Evolutionary conservation across 2,329 filamentous ascomycete species (phyloP).

Genomic region (Penicillium griseofulvum): DNA sequence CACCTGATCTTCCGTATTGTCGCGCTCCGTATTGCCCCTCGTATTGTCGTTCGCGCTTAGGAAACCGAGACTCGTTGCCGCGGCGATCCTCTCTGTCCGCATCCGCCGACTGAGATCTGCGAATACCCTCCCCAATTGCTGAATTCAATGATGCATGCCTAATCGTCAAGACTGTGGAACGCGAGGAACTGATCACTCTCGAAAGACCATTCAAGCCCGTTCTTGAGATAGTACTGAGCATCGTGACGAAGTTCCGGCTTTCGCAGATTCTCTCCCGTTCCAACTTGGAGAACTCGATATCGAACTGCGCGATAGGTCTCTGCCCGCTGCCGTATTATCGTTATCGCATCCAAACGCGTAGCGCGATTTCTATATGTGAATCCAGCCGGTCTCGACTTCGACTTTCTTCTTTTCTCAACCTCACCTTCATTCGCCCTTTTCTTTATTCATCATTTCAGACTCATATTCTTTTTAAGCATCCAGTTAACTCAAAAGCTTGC

Average conservation of each 20-base stretch:
- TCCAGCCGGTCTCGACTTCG: background rate
- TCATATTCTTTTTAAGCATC: background rate
- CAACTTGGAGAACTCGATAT: background rate
- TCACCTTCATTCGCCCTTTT: background rate
- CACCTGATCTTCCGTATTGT: background rate
- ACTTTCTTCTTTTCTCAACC: background rate
- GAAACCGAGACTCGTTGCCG: background rate
- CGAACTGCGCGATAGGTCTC: background rate
- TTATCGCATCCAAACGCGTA: constrained; percentile 2
- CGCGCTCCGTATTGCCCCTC: background rate
- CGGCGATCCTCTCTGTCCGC: constrained; percentile 7
- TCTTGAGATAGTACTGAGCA: constrained; percentile 10
- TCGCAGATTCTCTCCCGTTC: background rate
- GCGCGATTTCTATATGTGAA: background rate
- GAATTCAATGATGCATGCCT: constrained; percentile 61
- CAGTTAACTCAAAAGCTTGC: background rate
- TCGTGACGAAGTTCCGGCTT: constrained; percentile 1
- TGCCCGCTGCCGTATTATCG: background rate
- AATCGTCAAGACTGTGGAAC: constrained; percentile 16
- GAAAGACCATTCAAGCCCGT: background rate
- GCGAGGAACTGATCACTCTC: background rate
- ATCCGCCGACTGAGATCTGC: constrained; percentile 39
- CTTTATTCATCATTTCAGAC: background rate
- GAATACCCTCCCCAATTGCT: constrained; percentile 67
- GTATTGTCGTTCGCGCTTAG: background rate